These are phyloP conservation scores for Candida pini DNA, from an alignment of 805 yeast species.

Conservation along the genomic window DNA sequence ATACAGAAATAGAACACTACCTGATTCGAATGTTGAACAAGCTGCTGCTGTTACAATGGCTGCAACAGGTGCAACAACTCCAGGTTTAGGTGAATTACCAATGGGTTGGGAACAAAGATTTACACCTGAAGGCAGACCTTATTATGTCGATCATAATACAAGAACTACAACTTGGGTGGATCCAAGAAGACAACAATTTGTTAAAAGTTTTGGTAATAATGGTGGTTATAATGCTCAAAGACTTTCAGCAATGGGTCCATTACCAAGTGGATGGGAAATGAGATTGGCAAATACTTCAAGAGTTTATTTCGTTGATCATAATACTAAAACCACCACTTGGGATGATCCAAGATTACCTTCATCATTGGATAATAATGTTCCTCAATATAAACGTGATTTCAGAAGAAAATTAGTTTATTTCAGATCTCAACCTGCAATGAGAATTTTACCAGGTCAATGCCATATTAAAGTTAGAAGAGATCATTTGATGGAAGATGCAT, in stretches of 20 bases:
- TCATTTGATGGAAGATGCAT: conserved; percentile 94
- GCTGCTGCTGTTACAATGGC: conserved; percentile 47
- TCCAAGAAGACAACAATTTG: conserved; percentile 97
- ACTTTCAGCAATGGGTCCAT: conserved; percentile 93
- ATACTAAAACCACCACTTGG: conserved; percentile 99
- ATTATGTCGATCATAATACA: conserved; percentile 98
- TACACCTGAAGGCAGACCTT: conserved; percentile 97
- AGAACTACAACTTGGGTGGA: conserved; percentile 99
- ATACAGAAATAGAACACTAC: conserved; percentile 85
- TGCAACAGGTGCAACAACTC: conserved; percentile 82
- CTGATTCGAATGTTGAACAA: conserved; percentile 54
- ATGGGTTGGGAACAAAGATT: conserved; percentile 99
- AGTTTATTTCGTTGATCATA: conserved; percentile 97
- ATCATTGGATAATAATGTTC: conserved; percentile 95
- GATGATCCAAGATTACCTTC: conserved; percentile 99
- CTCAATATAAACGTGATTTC: conserved; percentile 98
- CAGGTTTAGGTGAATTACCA: conserved; percentile 95
- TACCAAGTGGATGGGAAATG: conserved; percentile 99
- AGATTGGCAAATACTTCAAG: conserved; percentile 97
- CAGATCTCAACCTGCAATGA: conserved; percentile 95
- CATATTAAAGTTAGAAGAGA: conserved; percentile 96
- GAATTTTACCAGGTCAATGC: conserved; percentile 98
- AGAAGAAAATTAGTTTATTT: conserved; percentile 95
- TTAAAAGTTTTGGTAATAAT: conserved; percentile 86
- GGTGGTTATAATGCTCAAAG: conserved; percentile 97